phyloP scores from a whole-genome alignment of 2,329 filamentous ascomycete genomes.

The Pseudogymnoascus sp. region DNA sequence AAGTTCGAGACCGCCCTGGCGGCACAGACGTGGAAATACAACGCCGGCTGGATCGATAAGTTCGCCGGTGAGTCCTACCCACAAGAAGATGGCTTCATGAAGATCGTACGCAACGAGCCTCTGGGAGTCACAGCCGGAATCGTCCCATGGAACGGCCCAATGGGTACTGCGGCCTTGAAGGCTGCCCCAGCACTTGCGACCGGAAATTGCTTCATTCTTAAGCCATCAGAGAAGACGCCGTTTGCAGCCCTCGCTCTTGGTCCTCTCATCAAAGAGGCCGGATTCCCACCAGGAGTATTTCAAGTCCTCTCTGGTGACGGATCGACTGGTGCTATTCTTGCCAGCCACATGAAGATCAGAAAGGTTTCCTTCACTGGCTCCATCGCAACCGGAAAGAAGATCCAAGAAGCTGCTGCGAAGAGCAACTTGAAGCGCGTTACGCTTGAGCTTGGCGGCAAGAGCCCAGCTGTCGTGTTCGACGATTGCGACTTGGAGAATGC shows the following conservation, averaged over 20 bases:
- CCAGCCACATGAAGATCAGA: slow-evolving; percentile 15
- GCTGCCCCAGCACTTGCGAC: slow-evolving; percentile 53
- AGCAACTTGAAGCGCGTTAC: slow-evolving; percentile 37
- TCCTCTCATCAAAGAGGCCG: slow-evolving; percentile 20
- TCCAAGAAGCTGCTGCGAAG: slow-evolving; percentile 34
- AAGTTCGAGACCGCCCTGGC: slow-evolving; percentile 34
- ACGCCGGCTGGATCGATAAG: slow-evolving; percentile 35
- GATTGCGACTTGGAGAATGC: slow-evolving; percentile 39
- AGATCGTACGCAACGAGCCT: slow-evolving; percentile 32
- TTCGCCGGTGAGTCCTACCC: slow-evolving; percentile 34
- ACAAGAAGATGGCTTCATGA: slow-evolving; percentile 39
- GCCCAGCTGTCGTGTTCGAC: slow-evolving; percentile 37
- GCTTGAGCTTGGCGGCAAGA: slow-evolving; percentile 39
- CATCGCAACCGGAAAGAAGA: slow-evolving; percentile 32
- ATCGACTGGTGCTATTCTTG: slow-evolving; percentile 31
- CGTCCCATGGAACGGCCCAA: slow-evolving; percentile 50
- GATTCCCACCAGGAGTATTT: slow-evolving; percentile 34
- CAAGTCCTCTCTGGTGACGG: slow-evolving; percentile 36
- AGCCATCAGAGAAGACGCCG: slow-evolving; percentile 57
- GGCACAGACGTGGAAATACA: slow-evolving; percentile 29
- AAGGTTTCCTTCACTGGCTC: slow-evolving; percentile 36
- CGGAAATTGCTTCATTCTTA: slow-evolving; percentile 53
- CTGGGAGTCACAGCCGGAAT: slow-evolving; percentile 47
- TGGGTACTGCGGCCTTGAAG: slow-evolving; percentile 44
- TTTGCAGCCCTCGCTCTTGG: slow-evolving; percentile 45